Evolutionary conservation across 495 filamentous ascomycete genomes (phyloP).

Genomic region (Trichoderma asperelloides): DNA sequence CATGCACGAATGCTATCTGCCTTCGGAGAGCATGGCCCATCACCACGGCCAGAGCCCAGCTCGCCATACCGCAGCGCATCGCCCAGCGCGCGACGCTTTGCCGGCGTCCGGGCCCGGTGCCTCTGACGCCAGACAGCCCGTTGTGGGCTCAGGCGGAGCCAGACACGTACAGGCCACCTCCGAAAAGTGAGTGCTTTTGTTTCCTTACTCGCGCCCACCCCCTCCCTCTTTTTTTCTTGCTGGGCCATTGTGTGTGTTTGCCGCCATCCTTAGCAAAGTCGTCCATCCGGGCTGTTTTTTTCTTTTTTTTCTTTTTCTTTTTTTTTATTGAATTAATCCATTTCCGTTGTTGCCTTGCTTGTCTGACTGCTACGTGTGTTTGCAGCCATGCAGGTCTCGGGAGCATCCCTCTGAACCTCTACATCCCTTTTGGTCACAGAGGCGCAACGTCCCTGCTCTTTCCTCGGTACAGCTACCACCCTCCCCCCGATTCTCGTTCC

Average conservation of each 20-base stretch:
- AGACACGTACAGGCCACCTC: constrained; percentile 32
- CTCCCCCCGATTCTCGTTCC: constrained; percentile 9
- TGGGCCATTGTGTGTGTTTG: too few relatives aligned
- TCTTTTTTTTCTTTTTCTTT: constrained; percentile 4
- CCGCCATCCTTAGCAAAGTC: not conserved
- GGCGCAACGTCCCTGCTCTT: too few relatives aligned
- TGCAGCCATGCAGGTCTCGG: not conserved
- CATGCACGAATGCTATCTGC: constrained; percentile 45
- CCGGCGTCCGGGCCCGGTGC: constrained; percentile 36
- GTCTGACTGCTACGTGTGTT: not conserved
- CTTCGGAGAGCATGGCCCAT: constrained; percentile 40
- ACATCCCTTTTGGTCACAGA: too few relatives aligned
- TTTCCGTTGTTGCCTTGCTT: constrained; percentile 10
- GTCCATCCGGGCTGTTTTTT: not conserved
- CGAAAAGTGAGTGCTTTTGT: constrained; percentile 35
- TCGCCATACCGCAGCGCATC: constrained; percentile 14
- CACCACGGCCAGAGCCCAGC: constrained; percentile 35
- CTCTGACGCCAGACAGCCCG: constrained; percentile 30
- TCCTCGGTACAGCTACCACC: constrained; percentile 14
- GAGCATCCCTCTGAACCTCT: too few relatives aligned
- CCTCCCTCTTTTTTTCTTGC: not conserved
- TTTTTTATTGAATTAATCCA: constrained; percentile 14
- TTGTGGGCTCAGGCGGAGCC: constrained; percentile 30
- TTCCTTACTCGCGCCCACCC: constrained; percentile 8
- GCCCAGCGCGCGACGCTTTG: constrained; percentile 33